Conservation (phyloP, 140 eudicot species). For the Stevia rebaudiana region DNA sequence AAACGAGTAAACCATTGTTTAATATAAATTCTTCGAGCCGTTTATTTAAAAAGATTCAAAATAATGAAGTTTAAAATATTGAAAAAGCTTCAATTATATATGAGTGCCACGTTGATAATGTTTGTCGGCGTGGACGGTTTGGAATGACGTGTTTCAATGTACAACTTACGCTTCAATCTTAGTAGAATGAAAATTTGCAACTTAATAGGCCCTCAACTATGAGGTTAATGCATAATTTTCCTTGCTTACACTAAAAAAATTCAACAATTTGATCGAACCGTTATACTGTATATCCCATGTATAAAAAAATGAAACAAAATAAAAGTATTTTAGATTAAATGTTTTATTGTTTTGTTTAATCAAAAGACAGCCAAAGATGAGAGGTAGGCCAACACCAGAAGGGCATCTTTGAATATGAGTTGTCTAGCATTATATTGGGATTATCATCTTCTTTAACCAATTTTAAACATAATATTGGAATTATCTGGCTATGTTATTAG, state of each 20-base stretch:
- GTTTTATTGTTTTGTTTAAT: background rate
- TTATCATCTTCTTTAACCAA: too few species aligned
- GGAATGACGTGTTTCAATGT: background rate
- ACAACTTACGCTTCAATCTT: background rate
- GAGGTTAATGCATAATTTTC: background rate
- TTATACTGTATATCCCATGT: too few species aligned
- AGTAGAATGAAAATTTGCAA: background rate
- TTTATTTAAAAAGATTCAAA: too few species aligned
- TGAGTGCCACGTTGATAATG: conserved; percentile 2
- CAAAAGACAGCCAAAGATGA: conserved; percentile 12
- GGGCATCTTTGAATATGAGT: conserved; percentile 32
- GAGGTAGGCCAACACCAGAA: conserved; percentile 31
- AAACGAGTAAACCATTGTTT: too few species aligned
- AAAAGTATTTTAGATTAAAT: background rate
- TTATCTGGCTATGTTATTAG: too few species aligned
- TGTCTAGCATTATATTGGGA: conserved; percentile 25
- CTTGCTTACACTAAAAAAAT: background rate
- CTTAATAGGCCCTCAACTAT: background rate
- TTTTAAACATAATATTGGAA: too few species aligned
- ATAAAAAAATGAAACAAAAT: too few species aligned
- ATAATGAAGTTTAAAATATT: too few species aligned
- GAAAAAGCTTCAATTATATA: background rate
- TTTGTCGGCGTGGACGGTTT: conserved; percentile 13
- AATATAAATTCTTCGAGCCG: too few species aligned
- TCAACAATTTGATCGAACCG: too few species aligned